Base-by-base conservation (phyloP, 192 early-diverging fungal genomes). In the Coemansia sp. region DNA sequence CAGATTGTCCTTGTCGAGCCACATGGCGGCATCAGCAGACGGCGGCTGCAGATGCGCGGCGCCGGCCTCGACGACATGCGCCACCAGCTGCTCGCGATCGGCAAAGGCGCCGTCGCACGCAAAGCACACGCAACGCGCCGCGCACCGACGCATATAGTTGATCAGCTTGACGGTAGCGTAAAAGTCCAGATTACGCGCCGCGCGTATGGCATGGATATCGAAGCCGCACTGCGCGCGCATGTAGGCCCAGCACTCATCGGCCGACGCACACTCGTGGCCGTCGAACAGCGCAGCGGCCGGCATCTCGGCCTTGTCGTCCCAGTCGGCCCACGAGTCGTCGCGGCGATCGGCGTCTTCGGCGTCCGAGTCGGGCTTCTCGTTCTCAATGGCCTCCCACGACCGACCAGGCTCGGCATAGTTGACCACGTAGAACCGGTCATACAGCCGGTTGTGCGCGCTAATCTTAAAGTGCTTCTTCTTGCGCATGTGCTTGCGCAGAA, bases 381-480 rank as follows among this genome's bases (percentile, higher is more conserved):
- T 87, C 68, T 93, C 92, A 62, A 88, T 86, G 7, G 82, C 85
- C 74, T 95, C 93, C 92, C 93, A 93, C 83, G 91, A 92, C 69
- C 90, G 92, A 16, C 91, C 91, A 0, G 93, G 91, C 70, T 93
- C 91, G 30, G 92, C 62, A 61, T 95, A 95, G 64, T 97, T 97
- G 62, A 94, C 87, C 22, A 97, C 88, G 67, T 95, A 97, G 78
- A 95, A 97, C 20, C 90, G 88, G 70, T 97, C 95, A 47, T 97
- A 97, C 36, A 89, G 82, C 48, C 85, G 85, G 80, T 97, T 97
- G 28, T 87, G 87, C 22, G 93, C 85, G 60, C 88, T 91, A 72
- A 97, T 92, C 75, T 93, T 91, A 73, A 97, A 97, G 75, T 97
- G 95, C 82, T 93, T 95, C 88, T 95, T 97, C 78, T 97, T 97